These are phyloP conservation scores for Ananas comosus DNA, from an alignment of 176 grass and related monocot genomes.

Conservation along the genomic window DNA sequence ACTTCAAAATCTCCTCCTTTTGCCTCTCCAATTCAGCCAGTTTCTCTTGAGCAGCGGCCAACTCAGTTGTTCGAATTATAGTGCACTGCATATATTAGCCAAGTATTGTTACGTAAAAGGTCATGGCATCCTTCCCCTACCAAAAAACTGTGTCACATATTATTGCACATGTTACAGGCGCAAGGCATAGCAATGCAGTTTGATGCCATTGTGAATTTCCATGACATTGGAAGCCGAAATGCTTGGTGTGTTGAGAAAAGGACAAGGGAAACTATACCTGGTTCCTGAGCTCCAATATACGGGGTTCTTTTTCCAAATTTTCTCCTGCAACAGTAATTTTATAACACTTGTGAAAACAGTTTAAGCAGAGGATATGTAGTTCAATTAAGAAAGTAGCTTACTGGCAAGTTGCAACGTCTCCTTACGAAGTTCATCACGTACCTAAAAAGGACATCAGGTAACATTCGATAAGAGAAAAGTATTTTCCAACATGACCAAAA, in stretches of 20 bases:
- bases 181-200: no score
- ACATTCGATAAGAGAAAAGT: neutral
- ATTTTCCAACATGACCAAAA: neutral
- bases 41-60: constrained; percentile 83
- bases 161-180: no score
- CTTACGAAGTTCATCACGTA: constrained; percentile 78
- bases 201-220: neutral
- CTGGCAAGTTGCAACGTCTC: constrained; percentile 88
- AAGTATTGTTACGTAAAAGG: constrained; percentile 4
- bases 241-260: neutral
- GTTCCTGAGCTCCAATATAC: constrained; percentile 77
- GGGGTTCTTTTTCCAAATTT: constrained; percentile 85
- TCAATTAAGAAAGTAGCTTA: constrained; percentile 41
- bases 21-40: constrained; percentile 65
- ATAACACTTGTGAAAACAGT: constrained; percentile 4
- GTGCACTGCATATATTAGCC: constrained; percentile 51
- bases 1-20: constrained; percentile 65
- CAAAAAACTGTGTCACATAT: neutral
- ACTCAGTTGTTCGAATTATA: constrained; percentile 87
- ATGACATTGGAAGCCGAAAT: neutral
- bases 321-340: constrained; percentile 43
- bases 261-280: constrained; percentile 36
- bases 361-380: constrained; percentile 14
- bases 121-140: neutral
- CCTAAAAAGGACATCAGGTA: constrained; percentile 27